Percentiles rank a stretch among this genome's conserved stretches.
These are phyloP conservation scores for Boletellus emodensis DNA, from an alignment of 768 basidiomycete species.

Conservation along the genomic window DNA sequence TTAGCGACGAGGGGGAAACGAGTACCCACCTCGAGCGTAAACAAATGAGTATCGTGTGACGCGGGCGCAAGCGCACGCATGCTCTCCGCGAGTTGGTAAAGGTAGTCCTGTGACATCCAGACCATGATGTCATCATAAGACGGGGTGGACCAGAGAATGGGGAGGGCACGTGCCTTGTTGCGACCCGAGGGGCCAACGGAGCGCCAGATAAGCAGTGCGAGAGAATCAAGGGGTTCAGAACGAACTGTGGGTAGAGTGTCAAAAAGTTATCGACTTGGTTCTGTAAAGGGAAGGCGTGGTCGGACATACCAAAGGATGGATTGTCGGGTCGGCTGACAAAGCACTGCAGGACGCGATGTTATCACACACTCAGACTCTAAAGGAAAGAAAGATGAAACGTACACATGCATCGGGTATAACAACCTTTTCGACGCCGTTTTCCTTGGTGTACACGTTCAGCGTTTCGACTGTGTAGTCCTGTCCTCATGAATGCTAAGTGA, in stretches of 20 bases:
- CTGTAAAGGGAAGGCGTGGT: neutral
- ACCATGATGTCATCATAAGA: neutral
- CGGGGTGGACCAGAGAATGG: too few species aligned
- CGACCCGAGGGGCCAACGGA: conserved; percentile 79
- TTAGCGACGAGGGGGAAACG: neutral
- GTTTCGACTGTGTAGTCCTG: conserved; percentile 84
- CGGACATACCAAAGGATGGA: conserved; percentile 70
- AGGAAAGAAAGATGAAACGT: neutral
- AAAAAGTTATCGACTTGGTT: neutral
- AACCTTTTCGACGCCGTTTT: conserved; percentile 44
- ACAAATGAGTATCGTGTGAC: conserved; percentile 70
- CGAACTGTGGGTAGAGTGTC: conserved; percentile 49
- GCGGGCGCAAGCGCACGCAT: conserved; percentile 70
- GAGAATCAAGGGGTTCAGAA: conserved; percentile 61
- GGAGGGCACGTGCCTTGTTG: conserved; percentile 58
- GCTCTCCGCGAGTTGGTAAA: conserved; percentile 68
- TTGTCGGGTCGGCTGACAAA: conserved; percentile 87
- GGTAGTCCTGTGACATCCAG: conserved; percentile 60
- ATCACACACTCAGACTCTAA: neutral
- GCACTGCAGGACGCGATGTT: conserved; percentile 41
- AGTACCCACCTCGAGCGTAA: conserved; percentile 61
- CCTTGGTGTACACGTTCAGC: conserved; percentile 64
- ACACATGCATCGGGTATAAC: conserved; percentile 47
- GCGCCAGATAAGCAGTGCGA: conserved; percentile 64
- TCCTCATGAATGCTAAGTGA: neutral